phyloP scores from a whole-genome alignment of 2,329 filamentous ascomycete genomes.

The Aureobasidium sp. region DNA sequence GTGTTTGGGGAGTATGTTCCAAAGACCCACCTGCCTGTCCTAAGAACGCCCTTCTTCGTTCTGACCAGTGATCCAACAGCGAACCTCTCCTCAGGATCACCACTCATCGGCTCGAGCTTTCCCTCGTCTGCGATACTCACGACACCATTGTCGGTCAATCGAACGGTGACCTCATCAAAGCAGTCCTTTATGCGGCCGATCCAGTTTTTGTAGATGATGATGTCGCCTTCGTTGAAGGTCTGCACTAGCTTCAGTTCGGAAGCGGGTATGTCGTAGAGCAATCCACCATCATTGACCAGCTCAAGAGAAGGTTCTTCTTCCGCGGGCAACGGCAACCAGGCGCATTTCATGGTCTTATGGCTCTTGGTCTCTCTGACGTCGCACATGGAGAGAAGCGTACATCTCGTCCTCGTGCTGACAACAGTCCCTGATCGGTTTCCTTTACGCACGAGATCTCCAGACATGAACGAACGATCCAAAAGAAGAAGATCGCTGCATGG shows the following conservation, averaged over 20 bases:
- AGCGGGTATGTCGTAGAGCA: slow-evolving; percentile 22
- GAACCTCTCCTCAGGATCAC: slow-evolving; percentile 24
- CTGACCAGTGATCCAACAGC: slow-evolving; percentile 41
- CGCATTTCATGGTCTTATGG: slow-evolving; percentile 3
- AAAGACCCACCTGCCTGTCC: slow-evolving; percentile 43
- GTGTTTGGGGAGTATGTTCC: slow-evolving; percentile 43
- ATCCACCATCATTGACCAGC: background rate
- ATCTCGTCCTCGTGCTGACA: slow-evolving; percentile 38
- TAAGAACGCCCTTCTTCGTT: slow-evolving; percentile 44
- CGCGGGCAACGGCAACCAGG: slow-evolving; percentile 12
- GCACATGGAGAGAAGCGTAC: slow-evolving; percentile 32
- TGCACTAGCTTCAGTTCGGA: slow-evolving; percentile 21
- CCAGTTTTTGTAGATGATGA: slow-evolving; percentile 48
- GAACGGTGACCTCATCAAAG: slow-evolving; percentile 41
- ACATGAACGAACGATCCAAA: slow-evolving; percentile 44
- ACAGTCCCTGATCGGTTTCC: slow-evolving; percentile 45
- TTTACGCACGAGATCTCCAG: slow-evolving; percentile 48
- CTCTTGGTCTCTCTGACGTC: slow-evolving; percentile 17
- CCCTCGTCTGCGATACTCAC: slow-evolving; percentile 42
- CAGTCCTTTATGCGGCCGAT: slow-evolving; percentile 45
- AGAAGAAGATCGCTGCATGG: slow-evolving; percentile 36
- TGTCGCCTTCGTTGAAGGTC: slow-evolving; percentile 41
- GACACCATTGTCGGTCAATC: slow-evolving; percentile 43
- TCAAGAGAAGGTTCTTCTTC: slow-evolving; percentile 8
- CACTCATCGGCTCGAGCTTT: slow-evolving; percentile 23